These are phyloP conservation scores for Jaltomata sinuosa DNA, from an alignment of 257 asterid species.

Conservation along the genomic window DNA sequence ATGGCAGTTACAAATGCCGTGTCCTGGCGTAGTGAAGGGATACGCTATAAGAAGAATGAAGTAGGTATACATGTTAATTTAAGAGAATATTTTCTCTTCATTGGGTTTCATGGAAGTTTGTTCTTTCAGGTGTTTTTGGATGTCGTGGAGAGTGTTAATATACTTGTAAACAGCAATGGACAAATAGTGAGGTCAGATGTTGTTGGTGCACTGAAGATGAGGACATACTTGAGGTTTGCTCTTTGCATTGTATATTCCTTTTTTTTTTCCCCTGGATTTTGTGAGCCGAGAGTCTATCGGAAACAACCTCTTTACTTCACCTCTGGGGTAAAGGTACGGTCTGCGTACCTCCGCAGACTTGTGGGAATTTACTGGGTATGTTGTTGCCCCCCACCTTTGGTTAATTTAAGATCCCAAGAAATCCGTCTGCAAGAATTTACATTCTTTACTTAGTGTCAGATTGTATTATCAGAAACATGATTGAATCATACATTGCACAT, in stretches of 20 bases:
- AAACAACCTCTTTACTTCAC: no score
- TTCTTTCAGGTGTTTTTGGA: conserved; percentile 88
- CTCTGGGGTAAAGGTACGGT: no score
- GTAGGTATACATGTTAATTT: conserved; percentile 26
- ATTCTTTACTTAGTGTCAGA: background rate
- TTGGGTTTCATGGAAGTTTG: conserved; percentile 9
- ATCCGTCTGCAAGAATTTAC: background rate
- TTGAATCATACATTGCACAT: background rate
- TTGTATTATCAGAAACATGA: background rate
- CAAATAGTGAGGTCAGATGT: conserved; percentile 96
- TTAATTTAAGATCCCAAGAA: background rate
- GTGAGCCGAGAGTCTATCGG: no score
- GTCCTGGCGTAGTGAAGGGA: conserved; percentile 99
- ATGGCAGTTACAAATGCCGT: conserved; percentile 99
- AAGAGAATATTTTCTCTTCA: conserved; percentile 1
- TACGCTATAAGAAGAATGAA: conserved; percentile 91
- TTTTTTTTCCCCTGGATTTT: no score
- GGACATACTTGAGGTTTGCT: conserved; percentile 89
- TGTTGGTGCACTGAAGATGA: conserved; percentile 97
- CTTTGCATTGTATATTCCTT: background rate
- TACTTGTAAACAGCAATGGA: conserved; percentile 96
- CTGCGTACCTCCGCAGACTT: no score
- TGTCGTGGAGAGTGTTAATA: conserved; percentile 99
- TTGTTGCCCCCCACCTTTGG: background rate
- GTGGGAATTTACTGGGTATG: no score